These are phyloP conservation scores for Chrysoporthe cubensis DNA, from an alignment of 2,329 filamentous ascomycete species.

Conservation along the genomic window DNA sequence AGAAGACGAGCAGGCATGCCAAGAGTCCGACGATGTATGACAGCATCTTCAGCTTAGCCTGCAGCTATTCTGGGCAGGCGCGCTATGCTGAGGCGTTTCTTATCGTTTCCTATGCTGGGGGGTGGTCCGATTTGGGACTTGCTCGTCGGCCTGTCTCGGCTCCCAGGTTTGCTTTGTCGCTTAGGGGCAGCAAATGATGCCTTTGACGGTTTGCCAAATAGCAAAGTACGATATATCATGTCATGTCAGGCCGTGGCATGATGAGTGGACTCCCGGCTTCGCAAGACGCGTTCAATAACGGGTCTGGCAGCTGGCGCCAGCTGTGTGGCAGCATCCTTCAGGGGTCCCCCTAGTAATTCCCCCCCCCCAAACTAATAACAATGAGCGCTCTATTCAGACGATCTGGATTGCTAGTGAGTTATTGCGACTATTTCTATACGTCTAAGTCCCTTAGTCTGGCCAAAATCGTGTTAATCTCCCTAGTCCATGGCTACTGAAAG, in stretches of 20 bases:
- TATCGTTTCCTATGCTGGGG: background rate
- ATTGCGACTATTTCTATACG: background rate
- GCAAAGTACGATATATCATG: background rate
- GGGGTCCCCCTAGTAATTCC: too few relatives aligned
- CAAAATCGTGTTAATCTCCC: too few relatives aligned
- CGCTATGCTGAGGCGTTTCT: background rate
- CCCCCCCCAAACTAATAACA: too few relatives aligned
- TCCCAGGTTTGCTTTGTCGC: background rate
- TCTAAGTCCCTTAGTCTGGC: background rate
- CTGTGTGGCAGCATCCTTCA: background rate
- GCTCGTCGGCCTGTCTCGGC: background rate
- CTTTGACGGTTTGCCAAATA: too few relatives aligned
- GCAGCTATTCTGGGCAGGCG: too few relatives aligned
- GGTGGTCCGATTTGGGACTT: background rate
- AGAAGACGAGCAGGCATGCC: conserved; percentile 48
- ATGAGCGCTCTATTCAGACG: too few relatives aligned
- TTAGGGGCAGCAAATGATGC: too few relatives aligned
- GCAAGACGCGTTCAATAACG: conserved; percentile 3
- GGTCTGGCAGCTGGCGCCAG: conserved; percentile 12
- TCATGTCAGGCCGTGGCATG: background rate
- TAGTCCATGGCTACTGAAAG: too few relatives aligned
- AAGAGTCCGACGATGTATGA: conserved; percentile 49
- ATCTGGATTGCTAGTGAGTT: background rate
- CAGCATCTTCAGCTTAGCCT: conserved; percentile 41
- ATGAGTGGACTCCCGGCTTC: background rate